Evolutionary conservation across 2,329 filamentous ascomycete genomes (phyloP), one percentile per base, ranked within the genome.

Genomic region (Fusarium sp.): DNA sequence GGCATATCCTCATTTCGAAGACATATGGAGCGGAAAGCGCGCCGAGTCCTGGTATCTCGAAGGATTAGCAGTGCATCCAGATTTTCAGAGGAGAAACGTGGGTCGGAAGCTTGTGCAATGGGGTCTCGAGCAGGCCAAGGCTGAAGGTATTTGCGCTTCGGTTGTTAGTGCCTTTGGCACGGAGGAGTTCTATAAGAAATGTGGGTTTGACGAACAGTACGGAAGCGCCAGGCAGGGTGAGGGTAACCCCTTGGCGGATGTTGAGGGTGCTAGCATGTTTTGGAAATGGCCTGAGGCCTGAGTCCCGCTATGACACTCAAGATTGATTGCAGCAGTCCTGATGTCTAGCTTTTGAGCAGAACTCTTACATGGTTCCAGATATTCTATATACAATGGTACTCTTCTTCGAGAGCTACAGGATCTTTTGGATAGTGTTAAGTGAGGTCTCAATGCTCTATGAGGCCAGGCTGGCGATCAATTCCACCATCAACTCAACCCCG

Each of bases 81-180:
- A 79, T 14, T 79, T 78, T 33, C 83, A 85, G 47, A 77, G 81
- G 9, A 71, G 71, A 38, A 81, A 80, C 7, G 64, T 82, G n/a
- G 84, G 83, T 5, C 76, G 76, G 13, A 71, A 73, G 44, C 78
- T 86, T 12, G 83, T 84, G 15, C 58, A 75, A 27, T 85, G 83
- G 83, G 84, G 84, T 0, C 68, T 86, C 1, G 74, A 81, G 2
- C 70, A 76, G 41, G 81, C 83, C 2, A 69, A 78, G 44, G 61
- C 75, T 20, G 83, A 84, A 15, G 77, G 75, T 2, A 68, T 84
- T 27, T 77, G 77, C 65, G 79, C 83, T 27, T 82, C 79, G 35
- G 81, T 85, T 3, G 75, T 83, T 17, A 78, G 79, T 45, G 80
- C 81, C 15, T 73, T 79, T 8, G 80, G 79, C 3, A 84, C 80